Evolutionary conservation across 192 early-diverging fungal species (phyloP), one percentile per base, ranked within the genome.

Genomic region (Mortierella claussenii): DNA sequence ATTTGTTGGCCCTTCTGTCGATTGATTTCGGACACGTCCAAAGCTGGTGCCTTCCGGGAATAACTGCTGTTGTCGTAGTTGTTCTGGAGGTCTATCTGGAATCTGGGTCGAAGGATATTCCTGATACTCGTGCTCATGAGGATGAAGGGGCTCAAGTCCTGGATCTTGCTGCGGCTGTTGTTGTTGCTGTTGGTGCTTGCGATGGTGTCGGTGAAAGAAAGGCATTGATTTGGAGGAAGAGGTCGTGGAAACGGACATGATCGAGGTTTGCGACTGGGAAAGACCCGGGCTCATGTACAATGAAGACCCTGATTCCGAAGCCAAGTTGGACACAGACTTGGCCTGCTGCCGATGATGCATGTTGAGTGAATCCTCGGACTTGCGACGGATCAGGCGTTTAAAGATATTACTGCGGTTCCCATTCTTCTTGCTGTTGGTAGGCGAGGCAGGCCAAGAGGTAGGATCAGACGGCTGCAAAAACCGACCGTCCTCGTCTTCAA

Each of bases 321-420:
- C 17, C 42, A 23, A 32, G 37, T 11, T 4, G 23, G 46, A 26
- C 5, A 37, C 21, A 26, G 17, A 20, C 31, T 10, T 24, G 12
- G 10, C 34, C 65, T 10, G 31, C n/a, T n/a, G n/a, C n/a, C n/a
- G n/a, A n/a, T n/a, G n/a, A n/a, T n/a, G n/a, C 17, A 20, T 30
- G 43, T 20, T 45, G 20, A 52, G 8, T 13, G 40, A 12, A 4
- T 69, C 57, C 15, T 60, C 49, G 0, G 67, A 69, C 28, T 69
- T 69, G 9, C 50, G 56, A 21, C 67, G 57, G 43, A 69, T 69
- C 36, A 69, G 21, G 0, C 67, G 67, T 31, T 69, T 69, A 40
- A 69, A 69, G 21, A 69, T 52, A 46, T 60, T 60, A n/a, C n/a
- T n/a, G n/a, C n/a, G n/a, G 20, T 57, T 56, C 13, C 48, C 43